Evolutionary conservation across 2,329 filamentous ascomycete species (phyloP).

Genomic region (Cordyceps cateniannulata): DNA sequence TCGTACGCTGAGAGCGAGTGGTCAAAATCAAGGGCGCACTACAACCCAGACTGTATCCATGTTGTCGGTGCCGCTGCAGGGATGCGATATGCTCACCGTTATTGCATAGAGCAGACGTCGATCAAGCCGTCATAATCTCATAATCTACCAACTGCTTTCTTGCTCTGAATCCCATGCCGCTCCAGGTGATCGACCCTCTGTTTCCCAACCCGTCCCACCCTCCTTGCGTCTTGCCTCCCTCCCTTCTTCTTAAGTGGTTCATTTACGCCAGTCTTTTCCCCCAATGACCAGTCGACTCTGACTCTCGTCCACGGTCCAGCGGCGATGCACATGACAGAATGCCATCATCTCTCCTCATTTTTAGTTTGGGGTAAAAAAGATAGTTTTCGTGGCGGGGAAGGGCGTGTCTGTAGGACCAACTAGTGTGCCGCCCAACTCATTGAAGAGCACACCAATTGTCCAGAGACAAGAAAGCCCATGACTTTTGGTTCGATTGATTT

Average conservation of each 20-base stretch:
- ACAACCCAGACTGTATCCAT: neutral
- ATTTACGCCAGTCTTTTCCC: neutral
- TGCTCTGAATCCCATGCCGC: too few species aligned
- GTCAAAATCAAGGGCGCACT: neutral
- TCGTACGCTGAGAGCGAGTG: neutral
- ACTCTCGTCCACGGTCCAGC: neutral
- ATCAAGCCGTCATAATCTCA: neutral
- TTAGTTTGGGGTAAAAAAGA: too few species aligned
- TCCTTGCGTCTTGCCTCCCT: too few species aligned
- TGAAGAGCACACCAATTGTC: neutral
- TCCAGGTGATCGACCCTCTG: too few species aligned
- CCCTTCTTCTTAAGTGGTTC: too few species aligned
- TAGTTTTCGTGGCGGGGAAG: neutral
- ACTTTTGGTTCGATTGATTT: neutral
- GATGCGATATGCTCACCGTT: neutral
- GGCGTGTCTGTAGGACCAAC: conserved; percentile 1
- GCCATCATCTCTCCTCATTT: neutral
- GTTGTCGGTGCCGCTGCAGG: neutral
- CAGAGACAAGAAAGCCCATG: neutral
- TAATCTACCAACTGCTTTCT: too few species aligned
- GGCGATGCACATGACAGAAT: neutral
- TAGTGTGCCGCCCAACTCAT: neutral
- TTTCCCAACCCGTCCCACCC: too few species aligned
- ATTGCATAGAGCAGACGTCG: neutral
- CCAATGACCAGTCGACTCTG: neutral